Evolutionary conservation across 306 rosid species (phyloP).

Genomic region (Citrullus colocynthis): DNA sequence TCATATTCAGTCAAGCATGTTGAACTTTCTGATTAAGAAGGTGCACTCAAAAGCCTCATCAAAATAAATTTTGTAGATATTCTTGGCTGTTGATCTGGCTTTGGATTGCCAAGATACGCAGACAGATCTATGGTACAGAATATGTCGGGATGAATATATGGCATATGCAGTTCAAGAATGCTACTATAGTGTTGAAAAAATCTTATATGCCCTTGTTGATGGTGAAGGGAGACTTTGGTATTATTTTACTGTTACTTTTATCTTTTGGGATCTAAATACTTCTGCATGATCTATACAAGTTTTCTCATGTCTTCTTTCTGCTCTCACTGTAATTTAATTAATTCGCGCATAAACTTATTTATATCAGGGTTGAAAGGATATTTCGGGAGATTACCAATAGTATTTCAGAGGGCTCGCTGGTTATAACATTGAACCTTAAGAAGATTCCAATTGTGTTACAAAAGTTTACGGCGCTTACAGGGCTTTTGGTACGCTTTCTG

Average conservation of each 20-base stretch:
- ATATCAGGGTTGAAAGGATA: slow-evolving; percentile 72
- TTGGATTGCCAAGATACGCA: slow-evolving; percentile 88
- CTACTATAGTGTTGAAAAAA: slow-evolving; percentile 71
- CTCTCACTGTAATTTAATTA: not conserved
- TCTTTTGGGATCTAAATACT: slow-evolving; percentile 1
- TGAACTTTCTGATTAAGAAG: not conserved
- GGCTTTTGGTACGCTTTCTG: slow-evolving; percentile 63
- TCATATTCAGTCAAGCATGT: not conserved
- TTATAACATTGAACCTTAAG: slow-evolving; percentile 50
- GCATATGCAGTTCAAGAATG: slow-evolving; percentile 89
- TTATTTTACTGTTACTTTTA: slow-evolving; percentile 12
- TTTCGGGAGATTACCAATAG: slow-evolving; percentile 77
- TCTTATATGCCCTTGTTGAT: slow-evolving; percentile 66
- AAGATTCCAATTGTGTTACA: slow-evolving; percentile 65
- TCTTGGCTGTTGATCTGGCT: slow-evolving; percentile 85
- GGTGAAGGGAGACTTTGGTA: slow-evolving; percentile 90
- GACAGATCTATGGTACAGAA: slow-evolving; percentile 79
- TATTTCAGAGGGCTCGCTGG: slow-evolving; percentile 52
- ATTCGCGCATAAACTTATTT: slow-evolving; percentile 6
- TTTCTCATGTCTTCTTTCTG: not conserved
- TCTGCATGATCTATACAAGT: not conserved
- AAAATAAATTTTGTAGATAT: slow-evolving; percentile 36
- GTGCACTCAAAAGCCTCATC: slow-evolving; percentile 3
- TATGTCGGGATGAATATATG: slow-evolving; percentile 85
- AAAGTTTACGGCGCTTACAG: slow-evolving; percentile 82